These are phyloP conservation scores for Henningerozyma blattae DNA, from an alignment of 805 yeast species.

Conservation along the genomic window DNA sequence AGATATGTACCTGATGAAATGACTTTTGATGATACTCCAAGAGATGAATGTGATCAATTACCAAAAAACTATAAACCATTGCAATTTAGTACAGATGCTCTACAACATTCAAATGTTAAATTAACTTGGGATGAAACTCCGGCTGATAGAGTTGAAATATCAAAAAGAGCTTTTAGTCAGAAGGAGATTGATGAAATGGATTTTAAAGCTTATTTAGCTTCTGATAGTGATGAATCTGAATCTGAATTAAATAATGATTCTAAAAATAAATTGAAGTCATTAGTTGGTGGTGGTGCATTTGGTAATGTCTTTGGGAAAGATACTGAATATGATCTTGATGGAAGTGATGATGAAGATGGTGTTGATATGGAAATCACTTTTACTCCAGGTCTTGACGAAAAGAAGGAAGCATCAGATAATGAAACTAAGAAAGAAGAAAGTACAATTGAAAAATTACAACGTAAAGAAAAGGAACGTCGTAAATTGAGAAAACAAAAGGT, in stretches of 20 bases:
- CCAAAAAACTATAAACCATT: constrained; percentile 73
- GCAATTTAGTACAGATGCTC: constrained; percentile 82
- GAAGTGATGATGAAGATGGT: constrained; percentile 45
- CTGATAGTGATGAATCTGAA: constrained; percentile 49
- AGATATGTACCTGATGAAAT: constrained; percentile 89
- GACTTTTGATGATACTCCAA: constrained; percentile 69
- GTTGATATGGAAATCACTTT: constrained; percentile 94
- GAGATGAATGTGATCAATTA: constrained; percentile 58
- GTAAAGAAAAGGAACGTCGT: constrained; percentile 90
- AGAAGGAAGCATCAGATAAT: constrained; percentile 24
- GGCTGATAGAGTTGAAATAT: constrained; percentile 63
- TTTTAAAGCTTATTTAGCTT: constrained; percentile 83
- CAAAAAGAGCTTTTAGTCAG: constrained; percentile 74
- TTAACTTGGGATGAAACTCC: constrained; percentile 99
- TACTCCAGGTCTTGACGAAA: constrained; percentile 61
- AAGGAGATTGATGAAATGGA: constrained; percentile 86
- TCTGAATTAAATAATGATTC: constrained; percentile 28
- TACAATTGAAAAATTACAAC: constrained; percentile 66
- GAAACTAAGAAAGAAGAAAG: constrained; percentile 45
- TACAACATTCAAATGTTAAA: constrained; percentile 92
- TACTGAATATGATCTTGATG: constrained; percentile 23
- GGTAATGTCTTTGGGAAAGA: constrained; percentile 10
- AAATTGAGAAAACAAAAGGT: constrained; percentile 68
- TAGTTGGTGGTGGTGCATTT: constrained; percentile 33
- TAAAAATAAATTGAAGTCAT: constrained; percentile 49